Evolutionary conservation across 441 rosid genomes (phyloP), one percentile per base, ranked within the genome.

Genomic region (Pelargonium fulgidum): DNA sequence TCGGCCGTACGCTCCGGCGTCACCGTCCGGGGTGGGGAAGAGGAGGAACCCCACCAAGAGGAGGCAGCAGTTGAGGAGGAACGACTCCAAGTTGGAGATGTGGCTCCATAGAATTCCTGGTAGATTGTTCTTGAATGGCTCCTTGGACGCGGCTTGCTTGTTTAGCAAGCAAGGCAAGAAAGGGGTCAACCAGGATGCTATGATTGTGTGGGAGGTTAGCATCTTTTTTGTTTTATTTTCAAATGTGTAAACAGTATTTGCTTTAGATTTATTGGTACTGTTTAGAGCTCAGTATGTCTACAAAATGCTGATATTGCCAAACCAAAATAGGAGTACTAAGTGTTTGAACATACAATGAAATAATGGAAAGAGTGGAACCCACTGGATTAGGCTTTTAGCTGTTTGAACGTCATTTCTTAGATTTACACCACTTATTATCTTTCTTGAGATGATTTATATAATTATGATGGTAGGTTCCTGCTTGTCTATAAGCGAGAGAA

Each of bases 81-180:
- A 10, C 26, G 26, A 56, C 26, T 56, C 62, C 62, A 56, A 56
- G 26, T 20, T 56, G 62, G 62, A 56, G 62, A 56, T 56, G 62
- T 56, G 62, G 62, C 62, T 56, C 26, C 62, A 56, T 56, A 56
- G 29, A 56, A 19, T 56, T 56, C 62, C 62, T 56, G 62, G 62
- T 24, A 56, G 62, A 8, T 56, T 56, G 62, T 56, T 56, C 62
- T 56, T 56, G 29, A 56, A 56, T 56, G 62, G 62, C 29, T 56
- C 62, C 20, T 56, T 17, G 62, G 62, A 56, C 62, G 4, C 62
- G 19, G 62, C 26, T 56, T 56, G 62, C 62, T 56, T 56, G 62
- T 56, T 19, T 24, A 56, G 9, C 62, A 56, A 56, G 62, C 62
- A 56, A 56, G 62, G 62, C 22, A 56, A 56, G 62, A 56, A 56